Evolutionary conservation across 139 green algal species (phyloP), one percentile per base, ranked within the genome.

Genomic region (Spirogloea muscicola): DNA sequence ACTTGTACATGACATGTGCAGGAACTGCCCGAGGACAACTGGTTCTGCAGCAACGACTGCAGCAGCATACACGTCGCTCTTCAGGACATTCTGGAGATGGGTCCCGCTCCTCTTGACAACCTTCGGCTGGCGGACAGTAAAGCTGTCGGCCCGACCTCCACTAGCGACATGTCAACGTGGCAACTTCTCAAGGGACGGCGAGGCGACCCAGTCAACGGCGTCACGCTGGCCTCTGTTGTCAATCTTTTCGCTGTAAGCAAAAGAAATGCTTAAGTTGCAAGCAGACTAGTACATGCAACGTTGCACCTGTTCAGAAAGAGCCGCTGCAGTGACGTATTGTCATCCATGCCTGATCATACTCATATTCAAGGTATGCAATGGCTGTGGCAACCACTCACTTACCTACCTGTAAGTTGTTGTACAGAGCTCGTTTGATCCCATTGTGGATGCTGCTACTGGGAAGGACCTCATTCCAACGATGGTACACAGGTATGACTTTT

Each of bases 391-490:
- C 46, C 21, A 31, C 46, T 21, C 21, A 55, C 46, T 31, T 55
- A 21, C 21, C 46, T 55, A 31, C 21, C 21, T 31, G 21, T 64
- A 16, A 10, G 13, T 13, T 64, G 55, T 13, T 16, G 31, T 9
- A 34, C 68, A 76, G 69, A 82, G 90, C 77, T 87, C 74, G 6
- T 96, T 96, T 68, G 90, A 96, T 77, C 91, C 91, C 55, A 96
- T 96, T 77, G 87, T 92, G 40, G 91, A 96, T 72, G 64, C 82
- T 4, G 72, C 64, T 43, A 91, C 84, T 18, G 82, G 85, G 39
- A 72, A 81, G 25, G 90, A 97, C 86, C 85, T 97, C 72, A 80
- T 96, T 81, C 86, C 86, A 10, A 71, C 88, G 49, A 97, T 97
- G 88, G 87, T 96, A 85, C 89, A 4, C 72, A 79, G 68, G 68